Conservation (phyloP, 78 protist species). For the Speleostelium caveatum region DNA sequence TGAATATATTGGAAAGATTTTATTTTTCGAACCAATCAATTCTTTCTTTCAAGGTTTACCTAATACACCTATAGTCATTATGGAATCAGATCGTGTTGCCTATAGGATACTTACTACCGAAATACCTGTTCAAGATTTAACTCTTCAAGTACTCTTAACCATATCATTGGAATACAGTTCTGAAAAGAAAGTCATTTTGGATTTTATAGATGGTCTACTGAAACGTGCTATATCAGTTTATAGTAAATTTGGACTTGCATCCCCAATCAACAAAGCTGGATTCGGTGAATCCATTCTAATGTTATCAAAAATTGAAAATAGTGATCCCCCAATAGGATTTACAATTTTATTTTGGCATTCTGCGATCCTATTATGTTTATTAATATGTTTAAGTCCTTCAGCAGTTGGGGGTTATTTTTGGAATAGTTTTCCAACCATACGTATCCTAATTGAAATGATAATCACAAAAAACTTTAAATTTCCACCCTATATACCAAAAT, state of each 20-base stretch:
- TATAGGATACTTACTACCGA: conserved; percentile 44
- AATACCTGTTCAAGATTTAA: conserved; percentile 23
- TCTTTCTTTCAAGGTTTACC: conserved; percentile 27
- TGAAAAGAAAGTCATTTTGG: conserved; percentile 2
- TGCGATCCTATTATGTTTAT: conserved; percentile 7
- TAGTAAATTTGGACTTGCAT: background rate
- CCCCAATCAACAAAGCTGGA: background rate
- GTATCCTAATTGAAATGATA: conserved; percentile 44
- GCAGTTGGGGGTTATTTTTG: conserved; percentile 18
- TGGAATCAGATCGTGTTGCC: conserved; percentile 55
- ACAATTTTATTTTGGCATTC: conserved; percentile 63
- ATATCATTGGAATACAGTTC: conserved; percentile 7
- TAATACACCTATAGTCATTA: background rate
- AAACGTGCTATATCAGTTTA: conserved; percentile 5
- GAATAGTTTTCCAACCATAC: conserved; percentile 48
- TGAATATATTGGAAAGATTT: conserved; percentile 1
- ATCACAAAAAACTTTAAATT: conserved; percentile 49
- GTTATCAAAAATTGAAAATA: conserved; percentile 26
- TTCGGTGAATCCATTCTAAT: conserved; percentile 8
- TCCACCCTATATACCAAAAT: conserved; percentile 53
- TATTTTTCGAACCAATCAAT: conserved; percentile 27
- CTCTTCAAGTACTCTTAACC: background rate
- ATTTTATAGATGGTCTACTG: conserved; percentile 11
- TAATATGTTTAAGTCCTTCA: conserved; percentile 24
- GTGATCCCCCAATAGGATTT: background rate